Base-by-base conservation (phyloP, 2,329 filamentous ascomycete genomes). In the Tolypocladium pustulatum region DNA sequence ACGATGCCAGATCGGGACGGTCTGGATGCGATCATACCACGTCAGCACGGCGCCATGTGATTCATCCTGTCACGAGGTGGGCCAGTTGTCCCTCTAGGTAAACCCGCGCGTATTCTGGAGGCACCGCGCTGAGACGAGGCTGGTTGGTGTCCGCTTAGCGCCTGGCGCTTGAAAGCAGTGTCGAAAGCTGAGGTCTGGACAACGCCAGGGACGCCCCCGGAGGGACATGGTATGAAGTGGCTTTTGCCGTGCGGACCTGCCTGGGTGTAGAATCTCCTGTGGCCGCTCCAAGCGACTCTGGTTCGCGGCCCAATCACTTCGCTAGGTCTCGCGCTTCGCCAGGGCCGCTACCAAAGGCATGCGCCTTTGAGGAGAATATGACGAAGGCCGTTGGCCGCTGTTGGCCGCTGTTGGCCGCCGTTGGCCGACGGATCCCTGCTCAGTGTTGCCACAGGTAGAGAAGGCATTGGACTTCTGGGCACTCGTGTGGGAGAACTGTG, bases 41-140 rank as follows among this genome's bases (percentile, higher is more conserved):
- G 56, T 58, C 56, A 58, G 56, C 56, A 27, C 36, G 27, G 51
- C 56, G 49, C 56, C 56, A 58, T 58, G 56, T 58, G 56, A 58
- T 54, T 36, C 12, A 34, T 38, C 27, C 30, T 30, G 54, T 55
- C 54, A 55, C 54, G 54, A 30, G 54, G 54, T 41, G 54, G 38
- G 25, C 34, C 53, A 22, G 13, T 3, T 30, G 27, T 32, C 27
- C 46, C 46, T 27, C 9, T 17, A 30, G 40, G 6, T 27, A 20
- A 51, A 3, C 46, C 8, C 15, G 22, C 12, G 43, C 1, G n/a
- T n/a, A n/a, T n/a, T n/a, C n/a, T n/a, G 9, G 7, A 15, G 46
- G 17, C 27, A 34, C 15, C 7, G 46, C 46, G 46, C 46, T 32
- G 49, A n/a, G 9, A 34, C 49, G 27, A 32, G 46, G 46, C 46